A percentile compares a stretch with the other conserved stretches of the same genome.
Conservation (phyloP, 225 moss, liverwort and hornwort species). For the Marchantia paleacea region DNA sequence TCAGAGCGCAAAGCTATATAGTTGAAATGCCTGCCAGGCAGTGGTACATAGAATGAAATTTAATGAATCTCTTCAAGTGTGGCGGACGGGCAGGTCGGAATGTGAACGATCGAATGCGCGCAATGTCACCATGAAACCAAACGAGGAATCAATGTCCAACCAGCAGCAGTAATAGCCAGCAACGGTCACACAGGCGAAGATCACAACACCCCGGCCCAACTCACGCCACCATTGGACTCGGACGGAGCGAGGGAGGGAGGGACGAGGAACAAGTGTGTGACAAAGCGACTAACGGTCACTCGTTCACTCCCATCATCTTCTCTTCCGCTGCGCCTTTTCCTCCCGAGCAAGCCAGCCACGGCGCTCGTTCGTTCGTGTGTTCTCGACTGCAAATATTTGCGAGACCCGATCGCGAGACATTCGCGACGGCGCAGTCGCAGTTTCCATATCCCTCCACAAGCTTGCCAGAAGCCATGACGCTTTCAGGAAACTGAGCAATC, state of each 20-base stretch:
- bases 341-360: too few relatives aligned
- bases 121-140: not conserved
- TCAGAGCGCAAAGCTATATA: not conserved
- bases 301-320: not conserved
- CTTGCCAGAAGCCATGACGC: too few relatives aligned
- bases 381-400: too few relatives aligned
- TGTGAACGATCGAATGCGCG: not conserved
- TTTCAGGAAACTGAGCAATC: too few relatives aligned
- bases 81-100: not conserved
- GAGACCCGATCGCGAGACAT: too few relatives aligned
- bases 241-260: not conserved
- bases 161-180: not conserved
- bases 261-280: not conserved
- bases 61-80: not conserved
- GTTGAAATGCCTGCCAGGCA: not conserved
- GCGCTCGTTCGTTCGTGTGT: too few relatives aligned
- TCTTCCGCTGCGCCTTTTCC: not conserved
- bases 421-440: too few relatives aligned
- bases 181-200: constrained; percentile 2
- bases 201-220: not conserved
- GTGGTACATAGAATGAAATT: not conserved
- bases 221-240: not conserved
- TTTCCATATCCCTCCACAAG: too few relatives aligned
- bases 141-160: not conserved
- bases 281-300: constrained; percentile 9